Evolutionary conservation across 1,139 yeast genomes (phyloP).

Genomic region (Debaryomyces subglobosus): DNA sequence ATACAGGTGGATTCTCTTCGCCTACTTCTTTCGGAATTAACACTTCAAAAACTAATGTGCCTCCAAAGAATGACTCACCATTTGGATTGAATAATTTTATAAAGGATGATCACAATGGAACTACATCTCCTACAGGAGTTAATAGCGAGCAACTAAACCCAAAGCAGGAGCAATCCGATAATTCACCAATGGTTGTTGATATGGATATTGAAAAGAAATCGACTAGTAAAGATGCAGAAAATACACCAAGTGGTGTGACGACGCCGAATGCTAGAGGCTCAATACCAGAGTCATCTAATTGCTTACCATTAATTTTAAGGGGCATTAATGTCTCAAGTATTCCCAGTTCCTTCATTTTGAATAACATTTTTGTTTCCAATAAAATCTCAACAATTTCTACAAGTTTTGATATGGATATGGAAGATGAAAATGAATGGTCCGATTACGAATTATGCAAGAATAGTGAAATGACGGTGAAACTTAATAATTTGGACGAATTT

Average conservation of each 20-base stretch:
- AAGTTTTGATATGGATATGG: constrained; percentile 38
- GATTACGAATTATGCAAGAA: constrained; percentile 35
- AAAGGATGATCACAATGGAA: constrained; percentile 21
- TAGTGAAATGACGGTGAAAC: constrained; percentile 35
- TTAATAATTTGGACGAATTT: constrained; percentile 35
- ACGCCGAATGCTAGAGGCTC: constrained; percentile 12
- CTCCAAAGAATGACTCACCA: constrained; percentile 33
- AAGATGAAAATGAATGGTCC: constrained; percentile 38
- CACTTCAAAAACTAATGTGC: constrained; percentile 15
- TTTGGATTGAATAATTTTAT: constrained; percentile 18
- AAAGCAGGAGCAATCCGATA: constrained; percentile 11
- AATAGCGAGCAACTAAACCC: constrained; percentile 15
- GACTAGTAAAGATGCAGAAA: not conserved
- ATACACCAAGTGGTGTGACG: constrained; percentile 1
- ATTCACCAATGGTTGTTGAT: not conserved
- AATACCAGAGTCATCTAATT: constrained; percentile 48
- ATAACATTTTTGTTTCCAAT: constrained; percentile 20
- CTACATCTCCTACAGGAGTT: constrained; percentile 25
- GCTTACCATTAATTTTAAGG: constrained; percentile 64
- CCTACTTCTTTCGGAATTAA: constrained; percentile 22
- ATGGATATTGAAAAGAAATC: not conserved
- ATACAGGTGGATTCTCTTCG: constrained; percentile 29
- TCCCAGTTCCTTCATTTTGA: constrained; percentile 52
- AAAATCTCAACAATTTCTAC: constrained; percentile 16
- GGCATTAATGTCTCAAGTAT: constrained; percentile 63